phyloP scores from a whole-genome alignment of 2,329 filamentous ascomycete genomes.

The Periconia digitata region DNA sequence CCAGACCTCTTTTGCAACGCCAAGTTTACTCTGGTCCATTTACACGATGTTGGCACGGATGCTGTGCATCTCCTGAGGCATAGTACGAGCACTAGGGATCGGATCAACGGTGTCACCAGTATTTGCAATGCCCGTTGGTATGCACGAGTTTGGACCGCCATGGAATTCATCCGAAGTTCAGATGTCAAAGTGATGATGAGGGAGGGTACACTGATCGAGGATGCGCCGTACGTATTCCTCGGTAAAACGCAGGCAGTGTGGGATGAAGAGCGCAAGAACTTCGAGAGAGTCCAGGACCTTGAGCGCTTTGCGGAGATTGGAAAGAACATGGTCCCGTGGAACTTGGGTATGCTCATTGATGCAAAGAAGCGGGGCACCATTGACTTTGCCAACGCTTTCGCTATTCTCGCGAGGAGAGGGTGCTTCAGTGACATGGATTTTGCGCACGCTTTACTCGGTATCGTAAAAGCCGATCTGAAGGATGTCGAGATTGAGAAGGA shows the following conservation, averaged over 20 bases:
- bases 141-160: constrained; percentile 17
- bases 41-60: too few species aligned
- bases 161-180: constrained; percentile 15
- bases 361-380: background rate
- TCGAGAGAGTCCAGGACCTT: background rate
- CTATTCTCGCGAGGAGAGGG: background rate
- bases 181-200: constrained; percentile 10
- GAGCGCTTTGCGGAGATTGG: constrained; percentile 1
- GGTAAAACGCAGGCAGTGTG: background rate
- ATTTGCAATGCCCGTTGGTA: constrained; percentile 19
- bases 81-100: background rate
- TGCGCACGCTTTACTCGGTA: constrained; percentile 1
- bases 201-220: constrained; percentile 5
- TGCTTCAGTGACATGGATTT: background rate
- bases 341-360: background rate
- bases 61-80: too few species aligned
- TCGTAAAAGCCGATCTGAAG: background rate
- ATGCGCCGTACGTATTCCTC: constrained; percentile 7
- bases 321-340: constrained; percentile 3
- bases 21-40: too few species aligned
- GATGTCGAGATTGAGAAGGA: constrained; percentile 3
- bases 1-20: constrained; percentile 1
- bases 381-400: constrained; percentile 1
- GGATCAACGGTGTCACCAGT: constrained; percentile 6
- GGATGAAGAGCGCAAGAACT: background rate